Evolutionary conservation across 257 asterid species (phyloP), one percentile per base, ranked within the genome.

Genomic region (Sherardia arvensis): DNA sequence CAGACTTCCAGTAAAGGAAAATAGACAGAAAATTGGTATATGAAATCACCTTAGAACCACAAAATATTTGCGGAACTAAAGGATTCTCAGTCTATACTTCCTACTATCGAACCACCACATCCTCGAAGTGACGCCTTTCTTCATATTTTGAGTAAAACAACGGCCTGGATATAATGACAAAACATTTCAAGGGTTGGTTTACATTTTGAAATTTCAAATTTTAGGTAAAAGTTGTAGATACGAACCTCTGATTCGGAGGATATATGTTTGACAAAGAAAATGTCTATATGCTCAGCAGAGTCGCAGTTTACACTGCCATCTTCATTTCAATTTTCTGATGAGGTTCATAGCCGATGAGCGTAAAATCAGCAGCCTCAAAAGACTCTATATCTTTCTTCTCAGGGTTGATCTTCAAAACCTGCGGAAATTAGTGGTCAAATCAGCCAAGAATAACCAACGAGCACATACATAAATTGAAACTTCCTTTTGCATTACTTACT

Each of bases 301-400:
- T 29, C 33, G 22, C 54, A 49, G 27, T 63, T 65, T 72, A 90
- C 43, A 87, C 83, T 1, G 99, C 99, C 97, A 93, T 90, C 74
- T 85, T 93, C 99, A 89, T 93, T 65, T 84, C 96, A 65, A 93
- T 66, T 81, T 85, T 90, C 77, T 78, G 85, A 81, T 90, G 95
- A 64, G 99, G 97, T 73, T 90, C 91, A 45, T 90, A 87, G 62
- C 87, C 85, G 53, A 51, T 62, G 10, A 93, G 87, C 32, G 85
- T 83, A 65, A 93, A 85, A 68, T 93, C 97, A 66, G 88, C 69
- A 1, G 94, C 85, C 53, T 76, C 84, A 66, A 90, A 90, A 34
- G 95, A 76, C 61, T 90, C 97, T 26, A 93, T 87, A 64, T 87
- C 96, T 75, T 66, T 85, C 73, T 75, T 87, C 71, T 69, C 66